Evolutionary conservation across 176 grass and related monocot genomes (phyloP).

Genomic region (Elaeis guineensis): DNA sequence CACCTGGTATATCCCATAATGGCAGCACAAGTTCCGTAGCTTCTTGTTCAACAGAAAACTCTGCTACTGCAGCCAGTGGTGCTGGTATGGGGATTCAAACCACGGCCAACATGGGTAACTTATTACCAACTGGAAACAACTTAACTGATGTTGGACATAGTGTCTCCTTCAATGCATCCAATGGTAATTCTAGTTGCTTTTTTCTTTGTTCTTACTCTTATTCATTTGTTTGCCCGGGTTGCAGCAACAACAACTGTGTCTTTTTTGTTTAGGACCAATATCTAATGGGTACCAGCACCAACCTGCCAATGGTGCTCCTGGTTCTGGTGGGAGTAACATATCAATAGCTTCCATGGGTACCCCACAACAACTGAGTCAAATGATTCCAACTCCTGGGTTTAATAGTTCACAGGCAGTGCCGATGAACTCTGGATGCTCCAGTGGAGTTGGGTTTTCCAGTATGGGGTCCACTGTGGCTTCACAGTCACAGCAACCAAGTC

Average conservation of each 20-base stretch:
- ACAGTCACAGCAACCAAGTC: conserved; percentile 66
- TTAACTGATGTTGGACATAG: conserved; percentile 22
- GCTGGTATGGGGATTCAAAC: conserved; percentile 52
- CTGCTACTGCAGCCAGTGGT: conserved; percentile 31
- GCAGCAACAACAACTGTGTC: conserved; percentile 14
- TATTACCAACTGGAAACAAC: conserved; percentile 27
- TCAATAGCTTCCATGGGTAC: conserved; percentile 46
- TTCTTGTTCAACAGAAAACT: conserved; percentile 51
- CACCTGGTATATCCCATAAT: conserved; percentile 71
- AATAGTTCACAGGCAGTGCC: conserved; percentile 51
- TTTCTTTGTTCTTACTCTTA: neutral
- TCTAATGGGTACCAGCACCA: conserved; percentile 67
- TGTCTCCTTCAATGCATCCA: conserved; percentile 8
- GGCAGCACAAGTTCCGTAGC: conserved; percentile 41
- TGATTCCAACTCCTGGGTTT: conserved; percentile 93
- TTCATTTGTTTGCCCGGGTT: conserved; percentile 5
- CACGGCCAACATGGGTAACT: conserved; percentile 38
- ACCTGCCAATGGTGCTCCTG: conserved; percentile 40
- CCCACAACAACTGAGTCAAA: conserved; percentile 65
- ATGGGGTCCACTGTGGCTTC: conserved; percentile 46
- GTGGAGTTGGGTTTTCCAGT: conserved; percentile 71
- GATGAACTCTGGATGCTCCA: conserved; percentile 64
- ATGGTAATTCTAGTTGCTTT: conserved; percentile 8
- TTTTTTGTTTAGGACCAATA: conserved; percentile 41
- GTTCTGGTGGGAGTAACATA: conserved; percentile 47